phyloP scores from a whole-genome alignment of 2,329 filamentous ascomycete species.

The Colletotrichum chlorophyti region DNA sequence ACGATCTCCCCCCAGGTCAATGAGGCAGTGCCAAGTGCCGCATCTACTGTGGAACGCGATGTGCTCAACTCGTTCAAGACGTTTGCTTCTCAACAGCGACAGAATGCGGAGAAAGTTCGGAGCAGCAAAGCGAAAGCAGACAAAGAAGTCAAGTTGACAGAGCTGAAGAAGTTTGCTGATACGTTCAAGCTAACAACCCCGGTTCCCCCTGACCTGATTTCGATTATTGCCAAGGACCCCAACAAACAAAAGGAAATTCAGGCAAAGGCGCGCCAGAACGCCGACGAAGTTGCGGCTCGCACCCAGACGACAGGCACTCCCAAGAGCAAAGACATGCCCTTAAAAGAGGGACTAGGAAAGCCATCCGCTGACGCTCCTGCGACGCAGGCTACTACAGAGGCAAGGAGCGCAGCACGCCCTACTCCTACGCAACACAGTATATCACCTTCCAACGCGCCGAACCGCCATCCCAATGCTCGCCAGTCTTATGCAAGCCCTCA shows the following conservation, averaged over 20 bases:
- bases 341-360: slow-evolving; percentile 55
- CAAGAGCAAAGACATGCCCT: slow-evolving; percentile 61
- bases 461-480: slow-evolving; percentile 56
- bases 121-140: slow-evolving; percentile 71
- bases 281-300: slow-evolving; percentile 65
- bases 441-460: slow-evolving; percentile 38
- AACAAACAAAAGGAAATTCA: slow-evolving; percentile 92
- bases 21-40: slow-evolving; percentile 56
- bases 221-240: slow-evolving; percentile 97
- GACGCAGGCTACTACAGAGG: slow-evolving; percentile 32
- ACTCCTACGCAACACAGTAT: slow-evolving; percentile 41
- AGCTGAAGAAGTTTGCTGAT: slow-evolving; percentile 92
- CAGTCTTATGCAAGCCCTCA: slow-evolving; percentile 54
- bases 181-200: slow-evolving; percentile 95
- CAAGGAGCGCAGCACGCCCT: slow-evolving; percentile 39
- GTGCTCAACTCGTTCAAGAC: slow-evolving; percentile 69
- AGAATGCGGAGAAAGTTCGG: slow-evolving; percentile 62
- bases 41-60: slow-evolving; percentile 67
- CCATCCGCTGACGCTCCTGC: slow-evolving; percentile 33
- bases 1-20: slow-evolving; percentile 49
- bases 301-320: slow-evolving; percentile 51
- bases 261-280: slow-evolving; percentile 81
- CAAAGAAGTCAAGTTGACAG: slow-evolving; percentile 90
- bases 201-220: slow-evolving; percentile 88
- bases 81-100: slow-evolving; percentile 65